These are phyloP conservation scores for Erigeron canadensis DNA, from an alignment of 129 eudicot genomes.

Conservation along the genomic window DNA sequence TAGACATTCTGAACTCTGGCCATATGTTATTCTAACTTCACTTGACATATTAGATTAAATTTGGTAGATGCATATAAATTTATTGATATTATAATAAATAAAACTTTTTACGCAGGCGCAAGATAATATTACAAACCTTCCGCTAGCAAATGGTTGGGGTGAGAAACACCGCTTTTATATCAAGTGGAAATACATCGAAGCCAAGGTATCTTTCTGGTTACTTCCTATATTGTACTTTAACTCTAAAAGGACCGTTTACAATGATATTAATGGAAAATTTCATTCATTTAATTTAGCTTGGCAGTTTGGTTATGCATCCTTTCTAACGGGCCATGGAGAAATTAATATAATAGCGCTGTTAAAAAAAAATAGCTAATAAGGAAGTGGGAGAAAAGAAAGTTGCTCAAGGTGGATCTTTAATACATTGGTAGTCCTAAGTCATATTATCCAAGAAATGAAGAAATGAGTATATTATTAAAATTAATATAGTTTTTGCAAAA, in stretches of 20 bases:
- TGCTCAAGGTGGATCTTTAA: not conserved
- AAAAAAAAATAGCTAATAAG: not conserved
- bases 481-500: not conserved
- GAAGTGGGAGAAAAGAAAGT: not conserved
- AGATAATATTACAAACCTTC: conserved; percentile 81
- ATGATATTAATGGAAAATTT: no score
- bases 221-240: conserved; percentile 8
- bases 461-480: not conserved
- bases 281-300: not conserved
- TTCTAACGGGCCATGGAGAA: not conserved
- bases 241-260: not conserved
- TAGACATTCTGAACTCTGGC: conserved; percentile 1
- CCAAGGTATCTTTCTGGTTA: conserved; percentile 56
- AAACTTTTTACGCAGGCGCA: conserved; percentile 63
- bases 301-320: not conserved
- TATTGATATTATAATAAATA: not conserved
- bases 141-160: conserved; percentile 91
- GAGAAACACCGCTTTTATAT: conserved; percentile 83
- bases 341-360: no score
- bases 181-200: conserved; percentile 93
- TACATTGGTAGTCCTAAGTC: not conserved
- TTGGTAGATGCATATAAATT: not conserved
- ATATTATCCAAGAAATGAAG: not conserved
- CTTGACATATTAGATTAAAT: conserved; percentile 1
- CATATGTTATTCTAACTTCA: conserved; percentile 12